Base-by-base conservation (phyloP, 768 basidiomycete species). In the Agrocybe pediades region DNA sequence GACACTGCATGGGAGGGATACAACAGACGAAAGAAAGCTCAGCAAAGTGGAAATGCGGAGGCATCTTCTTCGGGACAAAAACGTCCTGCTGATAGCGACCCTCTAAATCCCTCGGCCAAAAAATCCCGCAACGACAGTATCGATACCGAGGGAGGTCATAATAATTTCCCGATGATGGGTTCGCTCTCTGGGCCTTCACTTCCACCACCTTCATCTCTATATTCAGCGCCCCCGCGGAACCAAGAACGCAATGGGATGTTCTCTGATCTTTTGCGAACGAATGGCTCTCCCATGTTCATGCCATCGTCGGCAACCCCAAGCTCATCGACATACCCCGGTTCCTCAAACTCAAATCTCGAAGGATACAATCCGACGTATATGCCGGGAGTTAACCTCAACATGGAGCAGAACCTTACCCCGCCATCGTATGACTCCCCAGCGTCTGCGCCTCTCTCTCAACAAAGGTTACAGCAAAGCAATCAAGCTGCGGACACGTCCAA, bases 1-100 rank as follows among this genome's bases (percentile, higher is more conserved):
- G 95, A 96, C 64, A 94, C 92, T 1, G 94, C 93, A 29, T 93
- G 89, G 80, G 94, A 96, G 65, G 87, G 92, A 47, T 95, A 88
- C 63, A 87, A 92, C 57, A 61, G 78, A 4, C 84, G 92, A 59
- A 95, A 87, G 68, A 79, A 78, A 56, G 41, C 56, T 2, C 48
- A 60, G 15, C 21, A 30, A 17, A 62, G 61, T 9, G 51, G 66
- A 26, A 61, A 71, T 16, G 41, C 69, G n/a, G 63, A 65, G 16
- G 53, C 49, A 15, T 41, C 56, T 25, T 30, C 55, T 59, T 52
- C 56, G 17, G 20, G 68, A 5, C 75, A 75, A 55, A 88, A 88
- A 65, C 80, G 86, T 23, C 30, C 81, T n/a, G 69, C 80, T 0
- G 85, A 86, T 15, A 78, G 77, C 19, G 83, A 80, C 41, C 39